A percentile compares a stretch with the other conserved stretches of the same genome.
phyloP scores from a whole-genome alignment of 2,329 filamentous ascomycete species.

The Penicillium capsulatum region DNA sequence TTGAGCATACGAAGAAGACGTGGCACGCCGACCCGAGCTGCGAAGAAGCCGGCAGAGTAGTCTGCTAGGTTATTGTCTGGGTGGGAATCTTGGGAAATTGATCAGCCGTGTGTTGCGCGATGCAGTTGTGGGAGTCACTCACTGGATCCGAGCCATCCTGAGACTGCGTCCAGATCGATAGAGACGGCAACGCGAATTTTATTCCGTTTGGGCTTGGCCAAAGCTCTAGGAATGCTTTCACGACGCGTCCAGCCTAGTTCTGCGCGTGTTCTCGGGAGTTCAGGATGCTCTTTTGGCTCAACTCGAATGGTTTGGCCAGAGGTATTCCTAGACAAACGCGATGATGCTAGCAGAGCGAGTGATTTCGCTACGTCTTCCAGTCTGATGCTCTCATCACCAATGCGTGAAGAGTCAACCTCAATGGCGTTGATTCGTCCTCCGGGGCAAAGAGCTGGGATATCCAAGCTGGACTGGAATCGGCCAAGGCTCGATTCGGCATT shows the following conservation, averaged over 20 bases:
- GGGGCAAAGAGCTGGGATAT: no score
- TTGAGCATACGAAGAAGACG: constrained; percentile 53
- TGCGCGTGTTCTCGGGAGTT: no score
- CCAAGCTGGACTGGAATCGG: no score
- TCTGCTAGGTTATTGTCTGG: constrained; percentile 54
- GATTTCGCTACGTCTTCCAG: no score
- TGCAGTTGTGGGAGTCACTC: constrained; percentile 3
- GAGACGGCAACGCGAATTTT: constrained; percentile 30
- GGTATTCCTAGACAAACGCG: no score
- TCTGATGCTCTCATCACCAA: no score
- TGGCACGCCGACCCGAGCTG: constrained; percentile 54
- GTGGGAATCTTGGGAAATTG: constrained; percentile 30
- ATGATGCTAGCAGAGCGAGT: no score
- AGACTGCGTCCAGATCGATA: constrained; percentile 57
- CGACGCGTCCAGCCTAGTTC: neutral
- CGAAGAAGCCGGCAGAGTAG: constrained; percentile 54
- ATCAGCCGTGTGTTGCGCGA: neutral
- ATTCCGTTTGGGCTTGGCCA: constrained; percentile 11
- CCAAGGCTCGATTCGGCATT: no score
- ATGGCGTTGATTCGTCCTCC: no score
- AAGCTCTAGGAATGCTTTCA: constrained; percentile 3
- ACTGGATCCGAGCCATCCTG: constrained; percentile 58
- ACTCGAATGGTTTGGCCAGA: constrained; percentile 52
- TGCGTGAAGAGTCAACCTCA: no score
- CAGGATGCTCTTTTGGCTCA: constrained; percentile 46